Evolutionary conservation across 192 early-diverging fungal genomes (phyloP), one percentile per base, ranked within the genome.

Genomic region (Umbelopsis sp.): DNA sequence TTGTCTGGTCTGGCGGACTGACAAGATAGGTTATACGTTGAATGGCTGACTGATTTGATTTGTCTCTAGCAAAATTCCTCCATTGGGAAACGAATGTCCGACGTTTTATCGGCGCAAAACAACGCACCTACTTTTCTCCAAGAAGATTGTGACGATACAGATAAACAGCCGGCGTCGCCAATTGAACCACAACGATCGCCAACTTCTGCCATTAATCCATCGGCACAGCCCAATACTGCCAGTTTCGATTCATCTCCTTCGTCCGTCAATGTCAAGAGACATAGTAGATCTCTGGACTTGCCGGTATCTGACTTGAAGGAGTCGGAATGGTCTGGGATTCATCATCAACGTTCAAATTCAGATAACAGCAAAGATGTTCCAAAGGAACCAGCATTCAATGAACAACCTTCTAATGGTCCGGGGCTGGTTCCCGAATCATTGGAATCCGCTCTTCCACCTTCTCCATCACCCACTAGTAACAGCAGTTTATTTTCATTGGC

Each of bases 1-100:
- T n/a, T n/a, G n/a, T n/a, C n/a, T n/a, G n/a, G n/a, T n/a, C n/a
- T n/a, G n/a, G n/a, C n/a, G n/a, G n/a, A n/a, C n/a, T n/a, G n/a
- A n/a, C n/a, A n/a, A n/a, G n/a, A n/a, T n/a, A n/a, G n/a, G n/a
- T n/a, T n/a, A n/a, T n/a, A n/a, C n/a, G n/a, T n/a, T n/a, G n/a
- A n/a, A n/a, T n/a, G n/a, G n/a, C n/a, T n/a, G 47, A 5, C 47
- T 49, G 47, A n/a, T 49, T 21, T 17, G 25, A n/a, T 62, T 29
- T 29, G 26, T 62, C 52, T 53, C 1, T 20, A 62, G 56, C 56
- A 62, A 32, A 73, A 88, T 75, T 92, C 92, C 11, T 83, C 91
- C 6, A 90, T 94, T 24, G 94, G 95, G 8, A 91, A 93, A 69
- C 88, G 91, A 52, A 87, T 94, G 45, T 93, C 91, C 4, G 74